Evolutionary conservation across 2,329 filamentous ascomycete species (phyloP), one percentile per base, ranked within the genome.

Genomic region (Dactylellina haptotyla): DNA sequence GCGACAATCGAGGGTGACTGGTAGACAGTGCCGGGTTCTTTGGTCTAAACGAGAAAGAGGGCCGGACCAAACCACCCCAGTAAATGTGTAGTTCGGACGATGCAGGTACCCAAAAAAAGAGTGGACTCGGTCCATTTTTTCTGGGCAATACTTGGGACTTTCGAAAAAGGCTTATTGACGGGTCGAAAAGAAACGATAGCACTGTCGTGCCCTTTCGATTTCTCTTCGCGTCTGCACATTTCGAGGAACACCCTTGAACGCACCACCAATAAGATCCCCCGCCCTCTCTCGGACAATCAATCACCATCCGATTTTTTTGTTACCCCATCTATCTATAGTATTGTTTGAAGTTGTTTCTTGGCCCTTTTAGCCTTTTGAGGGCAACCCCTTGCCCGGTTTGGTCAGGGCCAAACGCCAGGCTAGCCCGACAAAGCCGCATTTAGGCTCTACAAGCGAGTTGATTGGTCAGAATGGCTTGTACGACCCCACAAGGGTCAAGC

Each of bases 1-100:
- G 69, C 69, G 69, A 73, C 69, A 73, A 73, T 66, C 34, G 46
- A n/a, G 45, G 54, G 69, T 66, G 9, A 14, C 45, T 30, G 16
- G 26, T 28, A 20, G 14, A 26, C 25, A 4, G 46, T 12, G 12
- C 58, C 43, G 37, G 51, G 18, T 26, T 64, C n/a, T 54, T 54
- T 53, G 37, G 58, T 46, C 53, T 46, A 62, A 43, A 39, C 20
- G 26, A 41, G 10, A 34, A 34, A 28, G 53, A 45, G 18, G 41
- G 37, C 14, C n/a, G n/a, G 14, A 32, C 23, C 48, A 46, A 51
- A 20, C 57, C 12, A 56, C n/a, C 51, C 39, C 23, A 18, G 34
- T 45, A 43, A 41, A 26, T 37, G 32, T 48, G 30, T 10, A 34
- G 18, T 53, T 39, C 46, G 16, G 23, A 32, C 34, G 16, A 41